These are phyloP conservation scores for Musa acuminata DNA, from an alignment of 176 grass and related monocot genomes.

Conservation along the genomic window DNA sequence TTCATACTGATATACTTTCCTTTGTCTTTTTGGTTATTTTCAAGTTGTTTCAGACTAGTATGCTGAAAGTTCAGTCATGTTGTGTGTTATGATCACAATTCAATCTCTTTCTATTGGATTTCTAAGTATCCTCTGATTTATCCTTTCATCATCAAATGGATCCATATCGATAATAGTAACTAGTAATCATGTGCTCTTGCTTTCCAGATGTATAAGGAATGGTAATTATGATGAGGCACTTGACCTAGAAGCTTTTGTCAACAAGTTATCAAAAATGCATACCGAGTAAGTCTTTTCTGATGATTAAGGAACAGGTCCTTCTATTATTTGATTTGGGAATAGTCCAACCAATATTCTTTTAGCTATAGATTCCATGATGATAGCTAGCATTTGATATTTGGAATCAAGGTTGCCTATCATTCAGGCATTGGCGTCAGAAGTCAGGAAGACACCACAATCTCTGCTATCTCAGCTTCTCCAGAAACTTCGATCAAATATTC, in stretches of 20 bases:
- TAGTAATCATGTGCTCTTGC: constrained; percentile 8
- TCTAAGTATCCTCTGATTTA: not conserved
- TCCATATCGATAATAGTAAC: not conserved
- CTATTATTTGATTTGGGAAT: constrained; percentile 10
- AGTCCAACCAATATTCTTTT: not conserved
- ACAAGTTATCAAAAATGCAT: constrained; percentile 79
- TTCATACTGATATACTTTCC: not conserved
- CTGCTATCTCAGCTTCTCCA: constrained; percentile 91
- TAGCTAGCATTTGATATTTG: constrained; percentile 33
- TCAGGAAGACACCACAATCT: constrained; percentile 92
- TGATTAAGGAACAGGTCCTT: not conserved
- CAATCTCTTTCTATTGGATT: no score
- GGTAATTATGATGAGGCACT: constrained; percentile 99
- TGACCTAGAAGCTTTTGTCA: constrained; percentile 91
- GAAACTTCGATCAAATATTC: constrained; percentile 96
- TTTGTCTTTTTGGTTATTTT: not conserved
- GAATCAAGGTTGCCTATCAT: constrained; percentile 81
- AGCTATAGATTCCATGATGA: constrained; percentile 16
- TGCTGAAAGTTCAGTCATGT: not conserved
- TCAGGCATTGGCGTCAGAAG: constrained; percentile 77
- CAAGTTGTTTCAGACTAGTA: not conserved
- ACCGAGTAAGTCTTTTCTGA: constrained; percentile 56
- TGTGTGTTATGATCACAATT: not conserved
- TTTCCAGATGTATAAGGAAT: constrained; percentile 78
- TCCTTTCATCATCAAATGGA: not conserved